Evolutionary conservation across 148 eudicot species (phyloP).

Genomic region (Bassia scoparia): DNA sequence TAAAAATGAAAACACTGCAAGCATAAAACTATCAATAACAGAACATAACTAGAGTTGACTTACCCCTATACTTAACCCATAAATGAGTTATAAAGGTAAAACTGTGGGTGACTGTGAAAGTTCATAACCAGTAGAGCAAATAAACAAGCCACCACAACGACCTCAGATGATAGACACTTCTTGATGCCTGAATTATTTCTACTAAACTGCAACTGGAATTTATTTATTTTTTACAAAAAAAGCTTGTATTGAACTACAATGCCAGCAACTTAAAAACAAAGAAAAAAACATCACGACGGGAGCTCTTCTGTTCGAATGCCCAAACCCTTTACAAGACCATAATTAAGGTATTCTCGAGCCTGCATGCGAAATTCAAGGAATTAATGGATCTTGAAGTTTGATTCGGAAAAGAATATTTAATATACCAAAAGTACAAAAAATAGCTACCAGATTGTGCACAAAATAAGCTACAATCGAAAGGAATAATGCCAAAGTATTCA

Average conservation of each 20-base stretch:
- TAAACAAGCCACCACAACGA: background rate
- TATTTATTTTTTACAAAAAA: no score
- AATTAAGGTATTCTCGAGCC: slow-evolving; percentile 90
- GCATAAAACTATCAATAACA: background rate
- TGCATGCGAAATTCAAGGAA: slow-evolving; percentile 31
- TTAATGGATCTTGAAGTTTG: slow-evolving; percentile 13
- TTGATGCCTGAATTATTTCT: background rate
- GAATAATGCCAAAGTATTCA: background rate
- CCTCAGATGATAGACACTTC: background rate
- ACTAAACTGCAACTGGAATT: background rate
- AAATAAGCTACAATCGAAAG: background rate
- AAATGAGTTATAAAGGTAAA: background rate
- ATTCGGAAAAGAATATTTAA: background rate
- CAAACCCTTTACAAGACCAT: slow-evolving; percentile 92
- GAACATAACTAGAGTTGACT: background rate
- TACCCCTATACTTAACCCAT: background rate
- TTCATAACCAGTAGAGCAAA: background rate
- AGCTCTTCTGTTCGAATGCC: slow-evolving; percentile 84
- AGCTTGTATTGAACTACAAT: no score
- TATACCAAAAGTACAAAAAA: background rate
- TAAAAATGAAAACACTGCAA: slow-evolving; percentile 3
- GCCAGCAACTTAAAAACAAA: no score
- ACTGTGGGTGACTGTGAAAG: background rate
- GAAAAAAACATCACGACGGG: slow-evolving; percentile 66
- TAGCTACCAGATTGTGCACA: background rate